Percentiles rank a stretch among this genome's conserved stretches.
phyloP scores from a whole-genome alignment of 2,329 filamentous ascomycete species.

The Graphilbum fragrans region DNA sequence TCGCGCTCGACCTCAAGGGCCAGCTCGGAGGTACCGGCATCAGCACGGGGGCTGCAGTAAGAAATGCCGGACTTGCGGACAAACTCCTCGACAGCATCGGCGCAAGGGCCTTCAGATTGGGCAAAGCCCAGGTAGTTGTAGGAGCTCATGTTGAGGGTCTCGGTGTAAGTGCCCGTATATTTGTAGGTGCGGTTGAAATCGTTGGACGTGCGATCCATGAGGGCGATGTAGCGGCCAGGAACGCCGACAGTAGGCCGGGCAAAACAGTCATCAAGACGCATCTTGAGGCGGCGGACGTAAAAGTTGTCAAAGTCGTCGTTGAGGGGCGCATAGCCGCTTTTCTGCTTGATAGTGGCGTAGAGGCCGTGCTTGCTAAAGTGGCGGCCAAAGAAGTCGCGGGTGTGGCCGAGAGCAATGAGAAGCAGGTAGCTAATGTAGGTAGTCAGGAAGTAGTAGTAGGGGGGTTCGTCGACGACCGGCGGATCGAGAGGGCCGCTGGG shows the following conservation, averaged over 20 bases:
- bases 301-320: conserved; percentile 99
- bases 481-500: conserved; percentile 68
- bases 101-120: conserved; percentile 92
- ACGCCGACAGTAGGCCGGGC: conserved; percentile 86
- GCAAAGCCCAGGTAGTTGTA: conserved; percentile 99
- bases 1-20: conserved; percentile 81
- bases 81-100: conserved; percentile 78
- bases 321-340: conserved; percentile 84
- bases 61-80: conserved; percentile 79
- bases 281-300: conserved; percentile 84
- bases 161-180: conserved; percentile 78
- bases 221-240: conserved; percentile 83
- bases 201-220: conserved; percentile 80
- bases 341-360: conserved; percentile 71
- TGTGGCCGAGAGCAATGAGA: conserved; percentile 87
- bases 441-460: conserved; percentile 92
- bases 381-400: conserved; percentile 97
- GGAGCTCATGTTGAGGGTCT: conserved; percentile 97
- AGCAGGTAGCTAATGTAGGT: conserved; percentile 98
- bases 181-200: conserved; percentile 88
- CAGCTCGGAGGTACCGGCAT: conserved; percentile 78
- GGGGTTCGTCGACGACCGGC: conserved; percentile 86
- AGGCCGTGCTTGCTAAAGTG: conserved; percentile 72
- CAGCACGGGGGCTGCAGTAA: conserved; percentile 67
- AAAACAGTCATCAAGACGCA: conserved; percentile 94